Percentiles rank a stretch among this genome's conserved stretches.
Conservation (phyloP, 352 stramenopile genomes). For the Peronospora farinosa region DNA sequence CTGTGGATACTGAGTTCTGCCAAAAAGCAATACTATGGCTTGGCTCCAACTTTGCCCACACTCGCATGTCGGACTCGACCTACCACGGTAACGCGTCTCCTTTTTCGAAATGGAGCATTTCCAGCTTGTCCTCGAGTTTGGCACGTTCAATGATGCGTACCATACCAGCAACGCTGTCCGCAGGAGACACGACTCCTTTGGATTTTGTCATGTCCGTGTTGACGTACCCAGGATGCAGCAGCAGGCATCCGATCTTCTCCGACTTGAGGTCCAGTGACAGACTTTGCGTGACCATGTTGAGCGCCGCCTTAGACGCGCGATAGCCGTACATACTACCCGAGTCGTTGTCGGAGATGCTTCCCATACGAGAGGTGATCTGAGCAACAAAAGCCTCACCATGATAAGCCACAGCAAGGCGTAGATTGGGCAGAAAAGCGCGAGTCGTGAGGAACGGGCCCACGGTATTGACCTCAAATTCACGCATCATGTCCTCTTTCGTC, state of each 20-base stretch:
- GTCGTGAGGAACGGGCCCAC: constrained; percentile 62
- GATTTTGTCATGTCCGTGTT: constrained; percentile 52
- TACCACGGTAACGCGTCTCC: constrained; percentile 58
- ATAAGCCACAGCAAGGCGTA: constrained; percentile 32
- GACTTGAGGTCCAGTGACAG: constrained; percentile 42
- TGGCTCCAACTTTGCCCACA: no score
- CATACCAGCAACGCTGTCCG: constrained; percentile 44
- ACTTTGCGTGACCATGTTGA: constrained; percentile 72
- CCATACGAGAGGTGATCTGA: constrained; percentile 55
- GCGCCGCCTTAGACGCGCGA: constrained; percentile 68
- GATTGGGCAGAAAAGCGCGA: constrained; percentile 49
- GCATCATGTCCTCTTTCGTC: constrained; percentile 51
- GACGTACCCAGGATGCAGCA: constrained; percentile 62
- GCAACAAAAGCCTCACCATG: constrained; percentile 42
- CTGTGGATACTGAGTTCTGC: no score
- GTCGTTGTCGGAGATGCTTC: constrained; percentile 51
- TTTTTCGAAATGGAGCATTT: constrained; percentile 49
- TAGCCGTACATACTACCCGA: constrained; percentile 68
- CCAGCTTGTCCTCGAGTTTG: constrained; percentile 44
- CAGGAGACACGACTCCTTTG: constrained; percentile 34
- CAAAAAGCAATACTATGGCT: no score
- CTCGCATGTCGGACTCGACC: background rate
- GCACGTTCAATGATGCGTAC: constrained; percentile 48
- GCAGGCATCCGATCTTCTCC: constrained; percentile 50
- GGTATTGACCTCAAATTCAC: constrained; percentile 69